These are phyloP conservation scores for Ceratocystis cacaofunesta DNA, from an alignment of 2,329 filamentous ascomycete species.

Conservation along the genomic window DNA sequence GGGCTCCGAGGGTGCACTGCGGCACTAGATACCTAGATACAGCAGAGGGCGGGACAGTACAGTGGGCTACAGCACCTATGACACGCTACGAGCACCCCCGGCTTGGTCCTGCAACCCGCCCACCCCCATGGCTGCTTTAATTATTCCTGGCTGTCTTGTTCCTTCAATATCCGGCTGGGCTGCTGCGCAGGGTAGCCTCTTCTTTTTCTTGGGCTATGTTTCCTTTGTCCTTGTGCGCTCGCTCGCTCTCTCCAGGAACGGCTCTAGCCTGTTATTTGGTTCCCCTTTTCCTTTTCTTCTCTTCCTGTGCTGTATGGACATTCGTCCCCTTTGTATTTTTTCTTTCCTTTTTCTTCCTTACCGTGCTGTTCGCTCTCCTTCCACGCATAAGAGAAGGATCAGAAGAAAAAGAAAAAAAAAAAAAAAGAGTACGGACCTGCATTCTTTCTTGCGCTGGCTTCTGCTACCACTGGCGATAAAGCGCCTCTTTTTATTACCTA, in stretches of 20 bases:
- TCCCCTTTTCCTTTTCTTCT: not conserved
- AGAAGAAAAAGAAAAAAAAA: no score
- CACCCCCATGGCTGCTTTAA: not conserved
- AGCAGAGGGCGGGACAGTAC: not conserved
- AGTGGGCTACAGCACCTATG: not conserved
- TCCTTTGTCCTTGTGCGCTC: not conserved
- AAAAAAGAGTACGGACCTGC: no score
- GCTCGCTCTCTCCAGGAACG: not conserved
- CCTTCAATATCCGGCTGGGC: conserved; percentile 4
- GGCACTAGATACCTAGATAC: not conserved
- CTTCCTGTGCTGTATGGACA: not conserved
- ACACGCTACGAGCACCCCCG: not conserved
- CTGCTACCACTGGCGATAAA: no score
- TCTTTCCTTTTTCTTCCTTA: not conserved
- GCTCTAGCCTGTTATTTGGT: not conserved
- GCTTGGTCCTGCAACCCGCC: not conserved
- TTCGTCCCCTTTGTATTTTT: not conserved
- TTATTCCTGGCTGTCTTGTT: not conserved
- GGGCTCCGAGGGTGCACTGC: not conserved
- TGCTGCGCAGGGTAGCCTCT: conserved; percentile 5
- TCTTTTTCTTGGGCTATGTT: not conserved
- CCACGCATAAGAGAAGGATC: no score
- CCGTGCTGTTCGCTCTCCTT: not conserved
- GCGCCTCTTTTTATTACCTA: not conserved
- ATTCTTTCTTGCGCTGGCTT: no score